phyloP scores from a whole-genome alignment of 371 early-diverging fungal species.

The Syncephalastrum monosporum region DNA sequence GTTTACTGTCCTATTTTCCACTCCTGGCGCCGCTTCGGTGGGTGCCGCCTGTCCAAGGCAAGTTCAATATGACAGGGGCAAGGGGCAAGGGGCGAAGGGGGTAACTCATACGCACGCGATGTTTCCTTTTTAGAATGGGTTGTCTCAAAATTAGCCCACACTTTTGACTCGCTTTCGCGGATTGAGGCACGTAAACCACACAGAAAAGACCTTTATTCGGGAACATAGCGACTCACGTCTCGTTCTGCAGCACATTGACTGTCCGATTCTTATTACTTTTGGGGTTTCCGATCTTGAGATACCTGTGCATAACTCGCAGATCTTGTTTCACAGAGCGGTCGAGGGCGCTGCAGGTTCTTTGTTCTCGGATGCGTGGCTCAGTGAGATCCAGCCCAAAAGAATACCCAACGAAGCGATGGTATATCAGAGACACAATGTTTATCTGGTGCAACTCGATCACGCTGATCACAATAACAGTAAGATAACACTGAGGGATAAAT shows the following conservation, averaged over 20 bases:
- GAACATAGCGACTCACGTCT: background rate
- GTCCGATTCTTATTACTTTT: constrained; percentile 36
- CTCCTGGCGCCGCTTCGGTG: constrained; percentile 35
- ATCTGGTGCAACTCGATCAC: constrained; percentile 26
- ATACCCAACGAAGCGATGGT: constrained; percentile 34
- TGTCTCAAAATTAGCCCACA: constrained; percentile 27
- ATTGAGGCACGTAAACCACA: constrained; percentile 29
- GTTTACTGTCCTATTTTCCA: constrained; percentile 28
- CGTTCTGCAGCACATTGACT: constrained; percentile 28
- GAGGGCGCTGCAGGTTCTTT: constrained; percentile 11
- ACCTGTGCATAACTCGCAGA: constrained; percentile 34
- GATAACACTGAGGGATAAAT: background rate
- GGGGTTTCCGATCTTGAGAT: constrained; percentile 41
- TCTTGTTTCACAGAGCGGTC: constrained; percentile 37
- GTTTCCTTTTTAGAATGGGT: constrained; percentile 27
- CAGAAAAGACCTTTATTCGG: constrained; percentile 2
- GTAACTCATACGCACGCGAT: constrained; percentile 1
- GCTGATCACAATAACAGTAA: constrained; percentile 49
- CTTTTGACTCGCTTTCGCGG: constrained; percentile 41
- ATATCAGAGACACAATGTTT: constrained; percentile 17
- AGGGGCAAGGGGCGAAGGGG: background rate
- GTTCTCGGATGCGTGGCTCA: too few species aligned
- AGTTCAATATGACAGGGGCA: constrained; percentile 6
- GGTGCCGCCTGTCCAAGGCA: constrained; percentile 34
- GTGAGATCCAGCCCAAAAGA: background rate